These are phyloP conservation scores for Hydrangea macrophylla DNA, from an alignment of 148 eudicot genomes.

Conservation along the genomic window DNA sequence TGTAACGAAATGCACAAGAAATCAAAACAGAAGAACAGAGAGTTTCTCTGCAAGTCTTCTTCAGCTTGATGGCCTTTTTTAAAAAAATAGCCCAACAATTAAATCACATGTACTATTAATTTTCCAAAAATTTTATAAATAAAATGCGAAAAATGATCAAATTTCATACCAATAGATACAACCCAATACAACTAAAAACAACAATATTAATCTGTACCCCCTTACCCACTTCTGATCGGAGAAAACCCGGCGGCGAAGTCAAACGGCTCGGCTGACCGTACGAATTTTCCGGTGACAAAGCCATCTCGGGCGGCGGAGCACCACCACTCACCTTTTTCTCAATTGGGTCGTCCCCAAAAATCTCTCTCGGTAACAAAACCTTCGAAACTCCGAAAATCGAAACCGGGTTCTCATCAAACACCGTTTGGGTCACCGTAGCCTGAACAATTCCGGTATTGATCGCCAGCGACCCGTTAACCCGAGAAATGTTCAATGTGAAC, in stretches of 20 bases:
- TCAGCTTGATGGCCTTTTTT: background rate
- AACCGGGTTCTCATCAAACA: slow-evolving; percentile 78
- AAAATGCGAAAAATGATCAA: background rate
- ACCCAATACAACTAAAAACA: slow-evolving; percentile 19
- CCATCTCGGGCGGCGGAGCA: slow-evolving; percentile 52
- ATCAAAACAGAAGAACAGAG: too few relatives aligned
- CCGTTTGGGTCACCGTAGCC: slow-evolving; percentile 62
- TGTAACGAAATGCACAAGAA: too few relatives aligned
- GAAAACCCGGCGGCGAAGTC: slow-evolving; percentile 36
- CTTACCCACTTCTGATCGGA: slow-evolving; percentile 8
- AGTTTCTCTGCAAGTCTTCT: background rate
- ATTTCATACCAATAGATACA: slow-evolving; percentile 17
- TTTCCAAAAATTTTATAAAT: background rate
- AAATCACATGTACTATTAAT: background rate
- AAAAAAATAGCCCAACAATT: background rate
- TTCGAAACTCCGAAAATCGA: slow-evolving; percentile 68
- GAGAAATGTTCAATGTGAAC: slow-evolving; percentile 53
- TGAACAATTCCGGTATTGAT: slow-evolving; percentile 50
- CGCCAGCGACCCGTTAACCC: slow-evolving; percentile 62
- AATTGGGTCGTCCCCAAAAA: slow-evolving; percentile 40
- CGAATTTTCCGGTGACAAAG: slow-evolving; percentile 24
- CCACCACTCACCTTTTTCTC: slow-evolving; percentile 20
- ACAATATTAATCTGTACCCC: background rate
- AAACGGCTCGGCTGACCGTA: slow-evolving; percentile 25
- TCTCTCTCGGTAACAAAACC: slow-evolving; percentile 58